A percentile compares a stretch with the other conserved stretches of the same genome.
Evolutionary conservation across 2,329 filamentous ascomycete species (phyloP).

Genomic region (Teratosphaeria destructans): DNA sequence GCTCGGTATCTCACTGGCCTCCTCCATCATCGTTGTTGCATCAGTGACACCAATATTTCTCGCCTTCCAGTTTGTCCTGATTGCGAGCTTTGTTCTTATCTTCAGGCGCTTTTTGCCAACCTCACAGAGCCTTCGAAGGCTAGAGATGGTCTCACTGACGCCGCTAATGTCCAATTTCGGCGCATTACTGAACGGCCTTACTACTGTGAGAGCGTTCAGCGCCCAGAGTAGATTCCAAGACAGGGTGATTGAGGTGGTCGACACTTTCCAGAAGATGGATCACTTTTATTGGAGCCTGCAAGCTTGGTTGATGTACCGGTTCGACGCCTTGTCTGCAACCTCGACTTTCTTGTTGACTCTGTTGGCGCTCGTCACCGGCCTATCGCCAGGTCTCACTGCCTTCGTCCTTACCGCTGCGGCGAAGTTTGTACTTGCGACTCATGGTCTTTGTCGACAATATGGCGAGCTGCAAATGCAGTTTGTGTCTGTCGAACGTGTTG

Average conservation of each 20-base stretch:
- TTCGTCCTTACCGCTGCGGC: constrained; percentile 69
- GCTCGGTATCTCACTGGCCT: constrained; percentile 58
- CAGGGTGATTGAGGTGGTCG: constrained; percentile 68
- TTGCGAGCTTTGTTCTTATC: constrained; percentile 57
- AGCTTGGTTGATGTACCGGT: constrained; percentile 73
- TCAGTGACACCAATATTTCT: constrained; percentile 70
- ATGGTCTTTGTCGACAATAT: constrained; percentile 66
- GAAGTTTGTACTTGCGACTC: constrained; percentile 59
- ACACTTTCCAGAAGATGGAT: constrained; percentile 87
- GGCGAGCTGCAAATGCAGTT: constrained; percentile 86
- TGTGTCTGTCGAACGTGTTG: constrained; percentile 76
- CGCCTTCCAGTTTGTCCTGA: constrained; percentile 58
- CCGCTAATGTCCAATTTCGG: constrained; percentile 90
- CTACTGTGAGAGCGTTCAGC: constrained; percentile 74
- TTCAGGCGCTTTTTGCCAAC: constrained; percentile 71
- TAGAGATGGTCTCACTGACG: constrained; percentile 83
- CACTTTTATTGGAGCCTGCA: constrained; percentile 90
- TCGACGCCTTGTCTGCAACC: constrained; percentile 59
- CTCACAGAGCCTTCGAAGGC: constrained; percentile 69
- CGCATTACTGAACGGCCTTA: constrained; percentile 72
- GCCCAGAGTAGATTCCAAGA: constrained; percentile 71
- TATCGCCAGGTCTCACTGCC: constrained; percentile 68
- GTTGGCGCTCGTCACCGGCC: constrained; percentile 62
- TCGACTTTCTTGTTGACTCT: constrained; percentile 65
- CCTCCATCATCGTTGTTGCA: constrained; percentile 67